A percentile compares a stretch with the other conserved stretches of the same genome.
phyloP scores from a whole-genome alignment of 805 yeast species.

The Debaryomyces prosopidis region DNA sequence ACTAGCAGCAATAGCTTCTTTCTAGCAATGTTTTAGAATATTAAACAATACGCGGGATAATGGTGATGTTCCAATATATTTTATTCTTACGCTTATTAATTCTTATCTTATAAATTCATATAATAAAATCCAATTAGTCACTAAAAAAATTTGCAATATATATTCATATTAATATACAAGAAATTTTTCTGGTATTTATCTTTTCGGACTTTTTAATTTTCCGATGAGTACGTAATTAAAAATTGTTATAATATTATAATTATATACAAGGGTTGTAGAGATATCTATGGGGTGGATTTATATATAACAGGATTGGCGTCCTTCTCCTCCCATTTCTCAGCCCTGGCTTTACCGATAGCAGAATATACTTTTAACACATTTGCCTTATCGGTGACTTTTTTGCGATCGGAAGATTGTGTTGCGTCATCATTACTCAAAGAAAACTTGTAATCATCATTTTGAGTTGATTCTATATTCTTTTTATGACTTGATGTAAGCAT shows the following conservation, averaged over 20 bases:
- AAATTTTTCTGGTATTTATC: not conserved
- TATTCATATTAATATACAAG: not conserved
- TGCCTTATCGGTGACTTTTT: slow-evolving; percentile 1
- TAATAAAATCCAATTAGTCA: too few relatives aligned
- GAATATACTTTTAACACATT: slow-evolving; percentile 23
- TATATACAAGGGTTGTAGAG: not conserved
- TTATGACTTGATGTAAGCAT: slow-evolving; percentile 6
- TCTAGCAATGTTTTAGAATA: too few relatives aligned
- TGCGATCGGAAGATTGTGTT: slow-evolving; percentile 2
- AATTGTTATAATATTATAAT: not conserved
- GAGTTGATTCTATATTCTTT: not conserved
- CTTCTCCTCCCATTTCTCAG: slow-evolving; percentile 22
- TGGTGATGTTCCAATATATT: too few relatives aligned
- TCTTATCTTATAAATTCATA: too few relatives aligned
- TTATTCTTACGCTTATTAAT: too few relatives aligned
- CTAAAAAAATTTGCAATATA: too few relatives aligned
- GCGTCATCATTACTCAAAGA: not conserved
- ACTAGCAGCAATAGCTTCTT: too few relatives aligned
- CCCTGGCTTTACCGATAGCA: slow-evolving; percentile 26
- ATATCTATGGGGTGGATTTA: slow-evolving; percentile 10
- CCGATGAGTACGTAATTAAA: not conserved
- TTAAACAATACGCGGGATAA: too few relatives aligned
- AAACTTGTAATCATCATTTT: not conserved
- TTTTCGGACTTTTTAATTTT: slow-evolving; percentile 1
- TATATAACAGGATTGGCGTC: slow-evolving; percentile 23